Evolutionary conservation across 768 basidiomycete species (phyloP).

Genomic region (Holtermanniella nyarrowii): DNA sequence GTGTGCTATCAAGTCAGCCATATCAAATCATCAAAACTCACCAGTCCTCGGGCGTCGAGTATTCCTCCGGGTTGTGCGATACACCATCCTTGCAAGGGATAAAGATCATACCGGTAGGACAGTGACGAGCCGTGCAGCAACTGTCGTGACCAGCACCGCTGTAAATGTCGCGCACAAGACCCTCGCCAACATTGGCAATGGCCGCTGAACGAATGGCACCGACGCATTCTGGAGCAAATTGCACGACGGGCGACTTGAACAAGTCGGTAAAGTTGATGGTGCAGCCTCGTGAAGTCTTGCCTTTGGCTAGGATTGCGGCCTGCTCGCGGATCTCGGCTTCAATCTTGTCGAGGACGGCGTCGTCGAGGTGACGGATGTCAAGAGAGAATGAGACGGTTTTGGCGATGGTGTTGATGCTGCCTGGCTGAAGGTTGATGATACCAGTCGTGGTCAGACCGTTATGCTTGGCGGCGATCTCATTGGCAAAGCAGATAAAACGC

Average conservation of each 20-base stretch:
- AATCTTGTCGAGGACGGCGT: neutral
- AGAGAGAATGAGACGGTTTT: conserved; percentile 3
- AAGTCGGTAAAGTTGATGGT: neutral
- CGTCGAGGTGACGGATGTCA: conserved; percentile 6
- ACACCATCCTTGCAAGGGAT: conserved; percentile 10
- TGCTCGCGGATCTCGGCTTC: neutral
- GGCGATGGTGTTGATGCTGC: conserved; percentile 5
- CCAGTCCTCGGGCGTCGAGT: conserved; percentile 5
- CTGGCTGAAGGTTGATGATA: neutral
- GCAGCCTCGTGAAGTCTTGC: neutral
- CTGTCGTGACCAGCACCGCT: neutral
- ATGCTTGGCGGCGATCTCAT: neutral
- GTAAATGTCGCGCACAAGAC: neutral
- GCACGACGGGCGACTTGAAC: neutral
- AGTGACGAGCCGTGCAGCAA: neutral
- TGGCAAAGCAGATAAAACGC: neutral
- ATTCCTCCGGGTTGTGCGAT: conserved; percentile 11
- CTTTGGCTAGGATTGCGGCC: neutral
- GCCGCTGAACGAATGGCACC: neutral
- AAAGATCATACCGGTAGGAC: conserved; percentile 5
- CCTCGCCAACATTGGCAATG: neutral
- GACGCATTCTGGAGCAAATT: neutral
- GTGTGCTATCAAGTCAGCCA: neutral
- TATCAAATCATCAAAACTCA: too few relatives aligned
- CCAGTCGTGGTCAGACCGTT: conserved; percentile 6